Conservation (phyloP, 257 asterid genomes). For the Agastache rugosa region DNA sequence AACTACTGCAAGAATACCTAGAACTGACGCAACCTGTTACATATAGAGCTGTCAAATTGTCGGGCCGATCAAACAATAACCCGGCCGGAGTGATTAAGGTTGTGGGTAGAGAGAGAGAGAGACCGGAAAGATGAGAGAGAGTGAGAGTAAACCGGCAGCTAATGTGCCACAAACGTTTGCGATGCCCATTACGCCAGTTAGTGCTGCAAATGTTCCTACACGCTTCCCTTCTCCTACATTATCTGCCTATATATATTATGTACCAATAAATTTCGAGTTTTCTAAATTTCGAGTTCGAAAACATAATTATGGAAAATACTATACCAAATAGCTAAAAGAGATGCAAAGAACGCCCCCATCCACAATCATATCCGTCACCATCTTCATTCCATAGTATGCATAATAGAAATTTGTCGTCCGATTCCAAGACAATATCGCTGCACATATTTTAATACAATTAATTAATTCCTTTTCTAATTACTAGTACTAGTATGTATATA, state of each 20-base stretch:
- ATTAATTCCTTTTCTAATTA: no score
- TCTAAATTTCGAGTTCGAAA: no score
- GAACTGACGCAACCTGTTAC: slow-evolving; percentile 30
- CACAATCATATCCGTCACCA: slow-evolving; percentile 29
- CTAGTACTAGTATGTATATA: no score
- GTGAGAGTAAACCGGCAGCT: slow-evolving; percentile 32
- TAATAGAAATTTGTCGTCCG: slow-evolving; percentile 27
- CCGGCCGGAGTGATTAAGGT: no score
- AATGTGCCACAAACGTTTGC: slow-evolving; percentile 34
- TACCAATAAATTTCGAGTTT: no score
- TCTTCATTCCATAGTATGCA: slow-evolving; percentile 35
- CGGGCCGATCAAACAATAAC: no score
- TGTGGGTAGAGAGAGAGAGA: no score
- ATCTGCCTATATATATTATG: slow-evolving; percentile 24
- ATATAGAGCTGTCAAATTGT: no score
- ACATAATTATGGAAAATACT: no score
- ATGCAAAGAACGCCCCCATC: slow-evolving; percentile 36
- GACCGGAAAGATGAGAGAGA: slow-evolving; percentile 35
- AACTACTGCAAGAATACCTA: slow-evolving; percentile 26
- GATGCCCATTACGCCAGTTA: slow-evolving; percentile 26
- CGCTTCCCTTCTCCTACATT: slow-evolving; percentile 32
- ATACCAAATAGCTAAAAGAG: slow-evolving; percentile 33
- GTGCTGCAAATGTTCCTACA: slow-evolving; percentile 27
- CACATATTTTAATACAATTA: neutral
- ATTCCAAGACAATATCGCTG: slow-evolving; percentile 32